These are phyloP conservation scores for Darksidea phi DNA, from an alignment of 495 filamentous ascomycete genomes.

Conservation along the genomic window DNA sequence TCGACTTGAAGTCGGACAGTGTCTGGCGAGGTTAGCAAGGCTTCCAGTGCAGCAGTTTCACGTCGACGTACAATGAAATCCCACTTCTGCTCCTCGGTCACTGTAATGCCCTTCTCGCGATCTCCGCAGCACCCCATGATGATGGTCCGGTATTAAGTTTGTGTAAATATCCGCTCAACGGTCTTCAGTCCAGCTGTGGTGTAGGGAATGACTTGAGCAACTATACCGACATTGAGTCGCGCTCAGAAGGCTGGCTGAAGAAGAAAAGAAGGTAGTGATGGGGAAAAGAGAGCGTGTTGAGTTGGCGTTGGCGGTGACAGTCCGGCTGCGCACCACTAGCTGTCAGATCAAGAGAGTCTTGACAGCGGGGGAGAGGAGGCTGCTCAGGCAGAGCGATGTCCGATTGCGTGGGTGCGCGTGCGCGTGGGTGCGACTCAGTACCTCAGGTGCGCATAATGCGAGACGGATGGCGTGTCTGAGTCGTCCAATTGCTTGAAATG, in stretches of 20 bases:
- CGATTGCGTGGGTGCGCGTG: no score
- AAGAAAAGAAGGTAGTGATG: background rate
- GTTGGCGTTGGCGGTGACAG: slow-evolving; percentile 31
- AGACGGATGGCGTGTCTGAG: slow-evolving; percentile 30
- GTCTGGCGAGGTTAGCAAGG: slow-evolving; percentile 55
- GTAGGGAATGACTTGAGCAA: slow-evolving; percentile 24
- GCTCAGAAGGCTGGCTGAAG: slow-evolving; percentile 1
- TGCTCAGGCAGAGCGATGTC: slow-evolving; percentile 2
- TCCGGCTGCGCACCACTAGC: slow-evolving; percentile 34
- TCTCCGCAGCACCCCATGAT: slow-evolving; percentile 74
- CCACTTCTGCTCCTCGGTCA: slow-evolving; percentile 84
- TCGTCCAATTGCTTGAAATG: slow-evolving; percentile 29
- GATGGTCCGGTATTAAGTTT: slow-evolving; percentile 27
- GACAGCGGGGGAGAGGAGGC: slow-evolving; percentile 6
- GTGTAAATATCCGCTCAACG: slow-evolving; percentile 32
- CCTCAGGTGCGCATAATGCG: slow-evolving; percentile 28
- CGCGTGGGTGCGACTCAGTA: no score
- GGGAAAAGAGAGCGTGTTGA: background rate
- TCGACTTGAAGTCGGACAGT: slow-evolving; percentile 81
- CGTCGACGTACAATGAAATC: slow-evolving; percentile 75
- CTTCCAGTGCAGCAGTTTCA: background rate
- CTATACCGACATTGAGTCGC: slow-evolving; percentile 18
- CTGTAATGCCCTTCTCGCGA: slow-evolving; percentile 60
- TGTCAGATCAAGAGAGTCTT: slow-evolving; percentile 15
- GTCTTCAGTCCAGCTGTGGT: slow-evolving; percentile 34